Conservation (phyloP, 345 rosid species). For the Syzygium oleosum region DNA sequence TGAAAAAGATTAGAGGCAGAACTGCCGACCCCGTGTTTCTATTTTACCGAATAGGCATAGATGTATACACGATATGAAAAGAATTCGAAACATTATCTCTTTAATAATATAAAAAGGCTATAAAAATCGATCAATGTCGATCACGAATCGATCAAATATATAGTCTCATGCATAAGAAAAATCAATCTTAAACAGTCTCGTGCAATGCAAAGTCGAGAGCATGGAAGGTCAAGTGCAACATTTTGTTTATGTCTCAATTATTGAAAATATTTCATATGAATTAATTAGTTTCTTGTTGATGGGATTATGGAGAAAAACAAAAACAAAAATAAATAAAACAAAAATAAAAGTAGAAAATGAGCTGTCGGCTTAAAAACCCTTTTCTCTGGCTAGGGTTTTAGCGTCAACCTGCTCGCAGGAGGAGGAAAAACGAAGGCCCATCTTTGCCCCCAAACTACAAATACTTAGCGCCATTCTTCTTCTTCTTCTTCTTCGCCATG, state of each 20-base stretch:
- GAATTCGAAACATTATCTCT: rapidly evolving
- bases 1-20: neutral
- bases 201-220: neutral
- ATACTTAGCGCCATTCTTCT: neutral
- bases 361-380: neutral
- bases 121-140: rapidly evolving
- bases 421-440: neutral
- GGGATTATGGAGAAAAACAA: neutral
- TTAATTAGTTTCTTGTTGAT: neutral
- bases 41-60: no score
- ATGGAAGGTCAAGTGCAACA: neutral
- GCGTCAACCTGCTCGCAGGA: neutral
- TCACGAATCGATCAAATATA: no score
- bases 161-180: neutral
- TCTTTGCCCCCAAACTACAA: neutral
- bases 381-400: neutral
- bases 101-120: rapidly evolving
- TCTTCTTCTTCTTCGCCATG: neutral
- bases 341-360: neutral
- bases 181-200: rapidly evolving
- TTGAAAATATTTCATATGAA: neutral
- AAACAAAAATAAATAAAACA: neutral
- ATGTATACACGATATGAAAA: neutral
- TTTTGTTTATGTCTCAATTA: neutral
- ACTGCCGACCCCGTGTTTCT: neutral